These are phyloP conservation scores for Nemania bipapillata DNA, from an alignment of 2,329 filamentous ascomycete species.

Conservation along the genomic window DNA sequence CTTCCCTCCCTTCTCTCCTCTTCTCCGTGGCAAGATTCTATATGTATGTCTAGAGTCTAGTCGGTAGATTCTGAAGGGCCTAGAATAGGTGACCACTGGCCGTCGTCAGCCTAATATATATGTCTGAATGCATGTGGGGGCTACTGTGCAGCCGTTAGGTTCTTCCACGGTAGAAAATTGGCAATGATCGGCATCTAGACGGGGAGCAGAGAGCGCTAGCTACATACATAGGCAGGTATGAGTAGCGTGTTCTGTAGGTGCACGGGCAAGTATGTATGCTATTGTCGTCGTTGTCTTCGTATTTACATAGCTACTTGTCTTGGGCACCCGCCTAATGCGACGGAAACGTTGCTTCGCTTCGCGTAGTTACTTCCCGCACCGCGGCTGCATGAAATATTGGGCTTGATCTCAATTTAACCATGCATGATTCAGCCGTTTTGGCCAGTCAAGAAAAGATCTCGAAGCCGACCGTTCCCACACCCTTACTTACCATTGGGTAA, in stretches of 20 bases:
- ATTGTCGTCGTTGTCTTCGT: conserved; percentile 1
- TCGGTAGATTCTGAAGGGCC: conserved; percentile 13
- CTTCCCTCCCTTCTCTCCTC: background rate
- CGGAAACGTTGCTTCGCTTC: conserved; percentile 40
- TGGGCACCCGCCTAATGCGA: conserved; percentile 18
- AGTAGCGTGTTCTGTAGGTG: no score
- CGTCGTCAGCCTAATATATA: conserved; percentile 32
- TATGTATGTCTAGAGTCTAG: conserved; percentile 2
- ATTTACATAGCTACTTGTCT: conserved; percentile 10
- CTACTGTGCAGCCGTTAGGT: background rate
- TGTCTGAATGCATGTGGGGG: conserved; percentile 17
- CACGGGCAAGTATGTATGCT: no score
- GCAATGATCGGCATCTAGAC: conserved; percentile 30
- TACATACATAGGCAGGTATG: no score
- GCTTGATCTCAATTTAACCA: conserved; percentile 45
- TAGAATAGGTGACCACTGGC: conserved; percentile 6
- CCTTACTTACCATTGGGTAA: conserved; percentile 25
- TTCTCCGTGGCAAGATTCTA: background rate
- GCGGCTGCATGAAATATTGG: conserved; percentile 42
- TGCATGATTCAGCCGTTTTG: conserved; percentile 49
- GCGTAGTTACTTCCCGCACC: conserved; percentile 37
- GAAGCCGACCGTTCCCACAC: conserved; percentile 19
- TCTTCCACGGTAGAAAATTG: conserved; percentile 13
- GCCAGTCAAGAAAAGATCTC: conserved; percentile 36
- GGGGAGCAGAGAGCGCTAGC: background rate